Conservation (phyloP, 768 basidiomycete genomes). For the Xerocomus spinulosus region DNA sequence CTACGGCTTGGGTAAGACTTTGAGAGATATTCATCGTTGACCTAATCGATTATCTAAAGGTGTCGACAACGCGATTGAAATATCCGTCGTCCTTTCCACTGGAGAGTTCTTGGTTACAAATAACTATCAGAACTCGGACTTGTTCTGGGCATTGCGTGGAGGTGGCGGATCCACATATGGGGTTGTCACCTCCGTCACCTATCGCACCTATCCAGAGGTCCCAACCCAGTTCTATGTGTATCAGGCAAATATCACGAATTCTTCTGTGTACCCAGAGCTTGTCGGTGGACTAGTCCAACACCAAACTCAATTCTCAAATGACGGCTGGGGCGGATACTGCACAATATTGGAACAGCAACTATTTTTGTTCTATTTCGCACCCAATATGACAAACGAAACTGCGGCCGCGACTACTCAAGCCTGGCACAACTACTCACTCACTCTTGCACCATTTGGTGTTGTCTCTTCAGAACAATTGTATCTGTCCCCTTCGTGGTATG, state of each 20-base stretch:
- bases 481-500: conserved; percentile 6
- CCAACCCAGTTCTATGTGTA: conserved; percentile 32
- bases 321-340: conserved; percentile 42
- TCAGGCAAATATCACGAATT: conserved; percentile 30
- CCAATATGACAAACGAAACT: conserved; percentile 34
- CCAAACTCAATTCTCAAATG: conserved; percentile 37
- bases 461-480: neutral
- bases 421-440: conserved; percentile 28
- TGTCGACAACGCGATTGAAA: conserved; percentile 48
- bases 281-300: conserved; percentile 34
- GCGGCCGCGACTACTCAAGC: conserved; percentile 33
- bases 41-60: conserved; percentile 25
- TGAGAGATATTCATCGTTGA: neutral
- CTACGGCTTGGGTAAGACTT: conserved; percentile 40
- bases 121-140: conserved; percentile 37
- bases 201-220: conserved; percentile 15
- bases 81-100: conserved; percentile 40
- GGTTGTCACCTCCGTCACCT: conserved; percentile 46
- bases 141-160: conserved; percentile 55
- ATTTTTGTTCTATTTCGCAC: conserved; percentile 24
- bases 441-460: conserved; percentile 8
- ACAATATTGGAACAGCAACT: neutral
- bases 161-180: conserved; percentile 50
- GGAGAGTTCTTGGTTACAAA: conserved; percentile 40
- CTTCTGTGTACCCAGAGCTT: conserved; percentile 27